Base-by-base conservation (phyloP, 805 yeast species). In the Teunomyces funiuensis region DNA sequence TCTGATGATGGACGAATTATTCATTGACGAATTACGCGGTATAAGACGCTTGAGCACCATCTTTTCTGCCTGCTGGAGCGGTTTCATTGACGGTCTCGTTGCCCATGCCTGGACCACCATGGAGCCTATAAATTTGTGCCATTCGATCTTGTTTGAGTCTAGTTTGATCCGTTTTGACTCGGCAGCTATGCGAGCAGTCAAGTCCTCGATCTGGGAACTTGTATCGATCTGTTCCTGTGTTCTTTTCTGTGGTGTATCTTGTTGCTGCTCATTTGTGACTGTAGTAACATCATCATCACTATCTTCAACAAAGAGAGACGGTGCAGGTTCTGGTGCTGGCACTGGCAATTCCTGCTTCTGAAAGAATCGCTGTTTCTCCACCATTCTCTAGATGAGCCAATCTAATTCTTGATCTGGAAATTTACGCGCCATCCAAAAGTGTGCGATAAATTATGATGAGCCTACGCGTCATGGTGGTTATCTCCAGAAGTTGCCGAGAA, bases 31-130 rank as follows among this genome's bases (percentile, higher is more conserved):
- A 53, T 48, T 23, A 42, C 43, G 63, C n/a, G 62, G 71, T n/a
- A 49, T 52, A 33, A 63, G 46, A 26, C 71, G 59, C 17, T 61
- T 63, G 11, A 79, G 47, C 7, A 63, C 59, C 20, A 80, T 51
- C 17, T 52, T 57, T 7, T 80, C 71, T 1, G 74, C 73, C 50
- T 69, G 76, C 17, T 68, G 58, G 1, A 79, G 57, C 0, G 77
- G 72, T 19, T 65, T 69, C 18, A 72, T 48, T 0, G 81, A 76
- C 0, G 87, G 85, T 45, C 90, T 63, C 0, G 89, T 83, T 9
- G 89, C 85, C 84, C 85, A 81, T 2, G 85, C 86, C 39, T 74
- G 74, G 2, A 79, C 76, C 43, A 75, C 76, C 8, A 83, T 43
- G 0, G 83, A 66, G 0, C 91, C 91, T 22, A 85, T 69, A 50